Evolutionary conservation across 129 eudicot species (phyloP).

Genomic region (Pittosporum tobira): DNA sequence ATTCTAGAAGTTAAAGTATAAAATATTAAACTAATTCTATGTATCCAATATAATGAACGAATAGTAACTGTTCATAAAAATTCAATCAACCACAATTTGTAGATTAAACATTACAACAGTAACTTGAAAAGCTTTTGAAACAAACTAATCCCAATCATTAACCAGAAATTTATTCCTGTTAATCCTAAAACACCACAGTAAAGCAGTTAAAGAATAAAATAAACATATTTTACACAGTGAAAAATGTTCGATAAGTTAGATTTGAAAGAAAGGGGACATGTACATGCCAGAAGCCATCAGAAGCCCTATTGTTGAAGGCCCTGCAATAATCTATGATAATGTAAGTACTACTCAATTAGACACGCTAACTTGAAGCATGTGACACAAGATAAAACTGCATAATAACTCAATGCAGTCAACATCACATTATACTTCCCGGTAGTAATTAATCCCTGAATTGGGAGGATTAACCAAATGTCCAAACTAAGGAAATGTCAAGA

Average conservation of each 20-base stretch:
- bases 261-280: background rate
- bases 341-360: background rate
- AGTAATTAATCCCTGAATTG: background rate
- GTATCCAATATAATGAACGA: no score
- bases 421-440: background rate
- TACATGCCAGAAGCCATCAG: conserved; percentile 2
- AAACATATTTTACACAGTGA: background rate
- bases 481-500: conserved; percentile 5
- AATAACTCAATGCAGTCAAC: background rate
- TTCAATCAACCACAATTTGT: no score
- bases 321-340: background rate
- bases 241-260: background rate
- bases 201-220: background rate
- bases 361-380: background rate
- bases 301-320: conserved; percentile 1
- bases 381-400: background rate
- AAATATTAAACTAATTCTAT: no score
- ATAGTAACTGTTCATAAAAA: no score
- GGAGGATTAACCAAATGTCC: conserved; percentile 9
- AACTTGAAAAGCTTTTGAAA: background rate
- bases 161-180: background rate
- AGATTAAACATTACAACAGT: background rate
- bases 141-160: background rate
- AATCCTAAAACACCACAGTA: background rate
- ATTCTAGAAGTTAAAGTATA: background rate